These are phyloP conservation scores for Hirsutella rhossiliensis DNA, from an alignment of 2,329 filamentous ascomycete genomes.

Conservation along the genomic window DNA sequence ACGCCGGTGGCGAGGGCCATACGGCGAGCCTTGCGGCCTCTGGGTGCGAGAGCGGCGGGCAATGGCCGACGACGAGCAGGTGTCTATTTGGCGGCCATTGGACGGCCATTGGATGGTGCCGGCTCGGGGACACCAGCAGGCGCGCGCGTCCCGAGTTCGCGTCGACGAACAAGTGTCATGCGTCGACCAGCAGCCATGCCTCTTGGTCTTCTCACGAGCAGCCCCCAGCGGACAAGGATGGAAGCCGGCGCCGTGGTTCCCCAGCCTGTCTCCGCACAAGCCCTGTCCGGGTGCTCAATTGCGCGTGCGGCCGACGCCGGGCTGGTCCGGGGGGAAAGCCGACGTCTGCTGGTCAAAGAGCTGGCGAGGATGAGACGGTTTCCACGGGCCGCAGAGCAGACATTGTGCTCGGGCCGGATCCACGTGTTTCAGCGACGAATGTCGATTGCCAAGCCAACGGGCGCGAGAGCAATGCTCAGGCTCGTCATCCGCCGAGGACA, in stretches of 20 bases:
- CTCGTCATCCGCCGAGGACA: neutral
- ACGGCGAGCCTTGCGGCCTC: neutral
- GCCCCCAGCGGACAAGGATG: too few species aligned
- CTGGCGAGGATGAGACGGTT: too few species aligned
- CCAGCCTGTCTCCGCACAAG: too few species aligned
- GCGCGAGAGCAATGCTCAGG: neutral
- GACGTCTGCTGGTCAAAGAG: too few species aligned
- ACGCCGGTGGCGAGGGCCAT: neutral
- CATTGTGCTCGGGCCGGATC: neutral
- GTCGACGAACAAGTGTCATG: neutral
- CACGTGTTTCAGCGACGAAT: constrained; percentile 12
- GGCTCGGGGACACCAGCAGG: neutral
- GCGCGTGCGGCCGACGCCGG: too few species aligned
- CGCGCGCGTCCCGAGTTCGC: too few species aligned
- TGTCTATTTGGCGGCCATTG: neutral
- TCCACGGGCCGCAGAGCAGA: too few species aligned
- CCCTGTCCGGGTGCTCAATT: too few species aligned
- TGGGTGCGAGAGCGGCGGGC: neutral
- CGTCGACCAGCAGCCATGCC: too few species aligned
- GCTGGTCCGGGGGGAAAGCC: too few species aligned
- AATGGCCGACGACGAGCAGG: neutral
- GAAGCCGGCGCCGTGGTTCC: too few species aligned
- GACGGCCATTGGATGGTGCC: neutral
- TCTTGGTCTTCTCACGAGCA: too few species aligned
- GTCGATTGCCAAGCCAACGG: constrained; percentile 12